Conservation (phyloP, 1,284 basidiomycete species). For the Taiwanofungus camphoratus region DNA sequence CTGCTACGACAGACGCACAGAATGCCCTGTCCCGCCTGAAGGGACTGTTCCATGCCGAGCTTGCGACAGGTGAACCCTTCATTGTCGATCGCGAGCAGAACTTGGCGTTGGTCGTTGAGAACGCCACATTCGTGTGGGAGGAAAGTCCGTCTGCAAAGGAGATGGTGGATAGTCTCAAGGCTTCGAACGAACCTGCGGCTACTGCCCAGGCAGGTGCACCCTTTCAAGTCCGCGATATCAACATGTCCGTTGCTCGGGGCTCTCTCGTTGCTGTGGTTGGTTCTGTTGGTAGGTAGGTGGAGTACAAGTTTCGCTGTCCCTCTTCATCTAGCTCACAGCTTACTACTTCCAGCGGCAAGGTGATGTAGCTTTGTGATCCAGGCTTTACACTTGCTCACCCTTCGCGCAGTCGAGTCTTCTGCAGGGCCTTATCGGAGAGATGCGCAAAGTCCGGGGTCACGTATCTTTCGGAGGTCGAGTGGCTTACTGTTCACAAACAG, state of each 20-base stretch:
- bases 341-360: constrained; percentile 15
- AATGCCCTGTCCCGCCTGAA: constrained; percentile 54
- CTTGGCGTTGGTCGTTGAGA: constrained; percentile 43
- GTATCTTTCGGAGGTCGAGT: constrained; percentile 65
- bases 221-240: constrained; percentile 50
- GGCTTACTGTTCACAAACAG: constrained; percentile 79
- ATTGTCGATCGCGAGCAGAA: constrained; percentile 40
- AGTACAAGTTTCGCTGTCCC: background rate
- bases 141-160: constrained; percentile 24
- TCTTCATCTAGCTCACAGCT: too few relatives aligned
- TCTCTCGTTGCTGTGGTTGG: constrained; percentile 63
- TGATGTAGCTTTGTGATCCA: background rate
- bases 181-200: background rate
- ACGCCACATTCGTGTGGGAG: constrained; percentile 68
- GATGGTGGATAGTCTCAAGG: constrained; percentile 4
- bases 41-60: constrained; percentile 56
- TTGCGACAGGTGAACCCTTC: constrained; percentile 37
- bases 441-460: constrained; percentile 49
- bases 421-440: constrained; percentile 71
- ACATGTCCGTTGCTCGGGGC: constrained; percentile 51
- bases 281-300: constrained; percentile 46
- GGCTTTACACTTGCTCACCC: background rate
- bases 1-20: constrained; percentile 58
- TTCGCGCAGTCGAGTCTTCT: constrained; percentile 58
- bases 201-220: constrained; percentile 19